Conservation (phyloP, 805 yeast species). For the Suhomyces tanzawaensis region DNA sequence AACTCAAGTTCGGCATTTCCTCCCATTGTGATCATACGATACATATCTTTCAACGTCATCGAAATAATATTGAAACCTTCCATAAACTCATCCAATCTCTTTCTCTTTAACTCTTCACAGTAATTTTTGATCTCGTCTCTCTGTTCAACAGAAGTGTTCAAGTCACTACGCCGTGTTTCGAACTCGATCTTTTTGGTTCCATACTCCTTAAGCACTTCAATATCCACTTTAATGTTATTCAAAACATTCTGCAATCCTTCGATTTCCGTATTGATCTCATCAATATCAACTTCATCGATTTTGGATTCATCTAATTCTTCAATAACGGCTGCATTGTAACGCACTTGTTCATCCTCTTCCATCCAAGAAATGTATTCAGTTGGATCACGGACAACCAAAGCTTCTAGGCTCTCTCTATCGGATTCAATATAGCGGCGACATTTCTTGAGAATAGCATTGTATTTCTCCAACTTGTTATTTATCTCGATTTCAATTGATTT, state of each 20-base stretch:
- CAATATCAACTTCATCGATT: constrained; percentile 46
- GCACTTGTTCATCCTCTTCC: constrained; percentile 33
- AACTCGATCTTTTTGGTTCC: constrained; percentile 65
- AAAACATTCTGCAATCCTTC: constrained; percentile 53
- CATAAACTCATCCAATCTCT: constrained; percentile 86
- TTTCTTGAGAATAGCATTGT: constrained; percentile 36
- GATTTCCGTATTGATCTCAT: constrained; percentile 49
- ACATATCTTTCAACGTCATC: constrained; percentile 89
- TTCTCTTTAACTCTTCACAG: constrained; percentile 68
- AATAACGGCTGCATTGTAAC: constrained; percentile 36
- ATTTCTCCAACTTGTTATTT: constrained; percentile 60
- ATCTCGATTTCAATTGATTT: constrained; percentile 67
- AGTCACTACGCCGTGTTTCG: constrained; percentile 57
- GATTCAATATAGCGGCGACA: constrained; percentile 39
- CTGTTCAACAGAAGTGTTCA: constrained; percentile 62
- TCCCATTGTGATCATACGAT: constrained; percentile 98
- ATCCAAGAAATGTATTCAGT: constrained; percentile 52
- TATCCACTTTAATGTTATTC: constrained; percentile 59
- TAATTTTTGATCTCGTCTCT: constrained; percentile 63
- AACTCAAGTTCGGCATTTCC: constrained; percentile 97
- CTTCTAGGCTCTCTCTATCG: constrained; percentile 39
- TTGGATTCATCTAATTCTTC: constrained; percentile 51
- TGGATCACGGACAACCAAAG: constrained; percentile 54
- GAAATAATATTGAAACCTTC: constrained; percentile 87
- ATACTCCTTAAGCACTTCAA: constrained; percentile 76